phyloP scores from a whole-genome alignment of 2,329 filamentous ascomycete genomes.

The Falciphora oryzae region DNA sequence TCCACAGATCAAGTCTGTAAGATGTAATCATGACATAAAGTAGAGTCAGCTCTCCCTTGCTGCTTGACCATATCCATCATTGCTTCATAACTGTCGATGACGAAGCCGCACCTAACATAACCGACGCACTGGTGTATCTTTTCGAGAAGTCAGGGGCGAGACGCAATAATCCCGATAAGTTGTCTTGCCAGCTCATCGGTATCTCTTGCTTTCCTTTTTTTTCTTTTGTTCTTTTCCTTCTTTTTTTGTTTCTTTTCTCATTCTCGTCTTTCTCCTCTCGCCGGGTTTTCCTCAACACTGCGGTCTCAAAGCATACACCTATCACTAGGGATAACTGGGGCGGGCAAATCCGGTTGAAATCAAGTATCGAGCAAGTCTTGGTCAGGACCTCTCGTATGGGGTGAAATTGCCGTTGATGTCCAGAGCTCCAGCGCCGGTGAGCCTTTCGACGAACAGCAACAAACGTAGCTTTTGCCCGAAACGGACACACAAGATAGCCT shows the following conservation, averaged over 20 bases:
- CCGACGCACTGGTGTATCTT: no score
- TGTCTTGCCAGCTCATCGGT: no score
- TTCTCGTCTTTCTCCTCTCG: background rate
- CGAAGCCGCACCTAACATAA: background rate
- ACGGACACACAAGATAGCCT: background rate
- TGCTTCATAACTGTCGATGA: background rate
- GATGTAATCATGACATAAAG: background rate
- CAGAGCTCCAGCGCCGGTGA: no score
- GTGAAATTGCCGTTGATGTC: no score
- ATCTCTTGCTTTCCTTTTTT: background rate
- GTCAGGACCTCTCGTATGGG: no score
- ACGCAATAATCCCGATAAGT: no score
- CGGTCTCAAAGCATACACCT: background rate
- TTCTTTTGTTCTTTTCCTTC: background rate
- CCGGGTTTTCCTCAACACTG: background rate
- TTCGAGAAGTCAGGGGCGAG: no score
- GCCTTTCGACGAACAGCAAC: no score
- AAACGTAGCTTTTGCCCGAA: no score
- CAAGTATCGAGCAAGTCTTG: no score
- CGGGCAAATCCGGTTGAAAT: background rate
- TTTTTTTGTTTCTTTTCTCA: background rate
- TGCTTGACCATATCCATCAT: background rate
- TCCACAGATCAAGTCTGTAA: background rate
- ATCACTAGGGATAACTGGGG: background rate
- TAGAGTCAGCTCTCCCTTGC: background rate